phyloP scores from a whole-genome alignment of 257 asterid species.

The Solanum arcanum region DNA sequence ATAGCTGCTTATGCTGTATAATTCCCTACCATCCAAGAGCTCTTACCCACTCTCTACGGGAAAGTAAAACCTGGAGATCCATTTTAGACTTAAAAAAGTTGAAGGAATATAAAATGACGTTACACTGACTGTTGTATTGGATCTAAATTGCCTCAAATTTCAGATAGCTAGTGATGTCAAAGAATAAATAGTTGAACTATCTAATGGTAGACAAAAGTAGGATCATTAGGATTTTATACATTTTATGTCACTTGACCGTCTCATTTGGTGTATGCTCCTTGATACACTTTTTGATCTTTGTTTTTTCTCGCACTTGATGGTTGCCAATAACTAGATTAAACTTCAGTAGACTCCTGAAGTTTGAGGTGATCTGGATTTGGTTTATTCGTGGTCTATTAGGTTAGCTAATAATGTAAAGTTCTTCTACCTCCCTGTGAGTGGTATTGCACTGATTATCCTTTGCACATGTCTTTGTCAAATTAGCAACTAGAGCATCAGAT shows the following conservation, averaged over 20 bases:
- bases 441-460: background rate
- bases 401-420: background rate
- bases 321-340: background rate
- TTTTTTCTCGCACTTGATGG: background rate
- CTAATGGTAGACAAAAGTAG: background rate
- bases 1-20: background rate
- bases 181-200: background rate
- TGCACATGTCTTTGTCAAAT: background rate
- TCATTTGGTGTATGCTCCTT: background rate
- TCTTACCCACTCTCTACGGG: background rate
- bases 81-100: background rate
- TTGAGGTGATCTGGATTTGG: background rate
- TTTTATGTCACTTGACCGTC: background rate
- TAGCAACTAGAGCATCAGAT: background rate
- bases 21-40: background rate
- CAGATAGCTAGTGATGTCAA: background rate
- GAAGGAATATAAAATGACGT: background rate
- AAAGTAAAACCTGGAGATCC: background rate
- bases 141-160: background rate
- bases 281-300: background rate
- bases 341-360: background rate
- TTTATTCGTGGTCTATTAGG: background rate
- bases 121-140: background rate
- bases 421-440: background rate
- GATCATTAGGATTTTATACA: background rate